A percentile compares a stretch with the other conserved stretches of the same genome.
These are phyloP conservation scores for Hirsutella minnesotensis DNA, from an alignment of 2,329 filamentous ascomycete genomes.

Conservation along the genomic window DNA sequence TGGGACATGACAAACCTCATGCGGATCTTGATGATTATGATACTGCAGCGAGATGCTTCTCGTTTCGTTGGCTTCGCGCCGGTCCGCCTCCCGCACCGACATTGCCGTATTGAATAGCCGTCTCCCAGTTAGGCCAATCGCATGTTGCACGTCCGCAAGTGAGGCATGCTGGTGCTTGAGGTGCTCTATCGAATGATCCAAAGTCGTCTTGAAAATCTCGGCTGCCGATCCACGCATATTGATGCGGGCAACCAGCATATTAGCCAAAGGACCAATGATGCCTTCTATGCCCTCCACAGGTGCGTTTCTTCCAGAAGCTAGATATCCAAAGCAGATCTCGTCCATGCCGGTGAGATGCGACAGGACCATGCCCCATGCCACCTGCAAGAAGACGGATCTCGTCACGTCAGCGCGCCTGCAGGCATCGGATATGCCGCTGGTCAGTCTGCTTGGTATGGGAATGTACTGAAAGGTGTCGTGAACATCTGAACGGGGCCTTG, in stretches of 20 bases:
- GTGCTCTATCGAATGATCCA: conserved; percentile 31
- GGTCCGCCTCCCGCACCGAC: conserved; percentile 14
- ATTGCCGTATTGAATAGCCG: conserved; percentile 19
- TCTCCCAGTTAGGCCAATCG: conserved; percentile 10
- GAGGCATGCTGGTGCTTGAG: conserved; percentile 37
- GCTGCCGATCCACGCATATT: conserved; percentile 13
- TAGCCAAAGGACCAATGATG: conserved; percentile 40
- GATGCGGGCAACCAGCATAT: conserved; percentile 40
- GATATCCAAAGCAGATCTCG: conserved; percentile 41
- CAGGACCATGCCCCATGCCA: conserved; percentile 39
- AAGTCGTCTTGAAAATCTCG: conserved; percentile 28
- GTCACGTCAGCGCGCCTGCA: conserved; percentile 30
- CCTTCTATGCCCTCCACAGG: conserved; percentile 33
- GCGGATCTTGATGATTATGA: conserved; percentile 8
- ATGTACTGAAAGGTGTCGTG: not conserved
- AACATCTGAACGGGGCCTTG: not conserved
- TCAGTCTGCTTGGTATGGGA: not conserved
- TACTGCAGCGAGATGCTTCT: not conserved
- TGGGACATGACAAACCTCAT: not conserved
- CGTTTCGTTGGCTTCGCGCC: not conserved
- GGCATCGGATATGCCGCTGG: conserved; percentile 10
- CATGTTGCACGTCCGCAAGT: conserved; percentile 31
- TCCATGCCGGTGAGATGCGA: conserved; percentile 30
- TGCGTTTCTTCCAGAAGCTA: conserved; percentile 39
- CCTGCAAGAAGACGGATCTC: conserved; percentile 35